phyloP scores from a whole-genome alignment of 1,284 basidiomycete species.

The Microbotryum saponariae region DNA sequence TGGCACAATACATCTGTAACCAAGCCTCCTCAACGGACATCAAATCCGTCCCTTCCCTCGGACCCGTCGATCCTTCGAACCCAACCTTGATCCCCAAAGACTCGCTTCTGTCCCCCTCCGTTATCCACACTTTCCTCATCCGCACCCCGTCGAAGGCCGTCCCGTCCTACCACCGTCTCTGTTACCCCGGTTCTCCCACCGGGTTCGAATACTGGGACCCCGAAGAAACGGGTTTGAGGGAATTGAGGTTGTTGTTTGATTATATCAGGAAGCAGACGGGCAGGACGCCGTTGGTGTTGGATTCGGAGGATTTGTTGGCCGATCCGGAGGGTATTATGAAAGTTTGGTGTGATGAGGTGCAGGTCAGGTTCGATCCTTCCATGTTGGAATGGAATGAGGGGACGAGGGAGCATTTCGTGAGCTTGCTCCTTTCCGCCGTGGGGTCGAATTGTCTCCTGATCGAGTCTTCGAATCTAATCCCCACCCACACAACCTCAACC shows the following conservation, averaged over 20 bases:
- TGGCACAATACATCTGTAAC: conserved; percentile 35
- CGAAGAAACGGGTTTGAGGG: conserved; percentile 32
- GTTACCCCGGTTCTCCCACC: conserved; percentile 30
- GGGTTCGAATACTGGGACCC: conserved; percentile 35
- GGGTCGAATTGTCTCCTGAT: background rate
- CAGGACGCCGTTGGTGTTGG: conserved; percentile 27
- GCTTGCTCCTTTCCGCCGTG: background rate
- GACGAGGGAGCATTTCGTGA: conserved; percentile 32
- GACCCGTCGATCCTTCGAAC: conserved; percentile 18
- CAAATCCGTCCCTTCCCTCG: conserved; percentile 4
- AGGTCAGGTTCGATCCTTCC: conserved; percentile 24
- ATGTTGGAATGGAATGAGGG: conserved; percentile 36
- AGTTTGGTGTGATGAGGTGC: conserved; percentile 31
- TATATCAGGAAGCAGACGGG: conserved; percentile 27
- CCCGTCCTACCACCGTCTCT: conserved; percentile 37
- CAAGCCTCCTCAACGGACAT: conserved; percentile 10
- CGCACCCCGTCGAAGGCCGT: conserved; percentile 50
- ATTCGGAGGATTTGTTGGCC: conserved; percentile 27
- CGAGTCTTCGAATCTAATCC: too few relatives aligned
- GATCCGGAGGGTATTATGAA: conserved; percentile 27
- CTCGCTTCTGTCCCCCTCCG: conserved; percentile 72
- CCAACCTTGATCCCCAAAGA: conserved; percentile 43
- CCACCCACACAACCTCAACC: too few relatives aligned
- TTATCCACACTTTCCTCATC: conserved; percentile 66
- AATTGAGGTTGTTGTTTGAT: conserved; percentile 30